These are phyloP conservation scores for Tricholoma sp. DNA, from an alignment of 768 basidiomycete genomes.

Conservation along the genomic window DNA sequence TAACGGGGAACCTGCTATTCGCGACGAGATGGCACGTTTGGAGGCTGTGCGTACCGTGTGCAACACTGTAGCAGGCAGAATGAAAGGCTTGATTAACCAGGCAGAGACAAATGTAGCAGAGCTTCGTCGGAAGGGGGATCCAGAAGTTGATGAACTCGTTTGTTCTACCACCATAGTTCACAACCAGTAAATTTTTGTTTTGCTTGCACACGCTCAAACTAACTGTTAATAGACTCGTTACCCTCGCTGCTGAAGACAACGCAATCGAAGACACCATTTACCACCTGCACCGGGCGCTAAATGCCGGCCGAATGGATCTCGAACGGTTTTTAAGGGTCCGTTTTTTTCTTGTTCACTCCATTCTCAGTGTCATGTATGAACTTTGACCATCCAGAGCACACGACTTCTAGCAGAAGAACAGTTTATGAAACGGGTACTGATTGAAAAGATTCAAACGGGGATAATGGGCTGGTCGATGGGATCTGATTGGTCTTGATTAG, in stretches of 20 bases:
- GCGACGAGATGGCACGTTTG: slow-evolving; percentile 92
- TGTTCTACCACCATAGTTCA: slow-evolving; percentile 95
- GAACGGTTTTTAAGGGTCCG: slow-evolving; percentile 89
- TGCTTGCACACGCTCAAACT: slow-evolving; percentile 7
- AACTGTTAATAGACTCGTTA: slow-evolving; percentile 61
- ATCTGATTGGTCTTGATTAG: slow-evolving; percentile 34
- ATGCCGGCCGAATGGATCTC: slow-evolving; percentile 86
- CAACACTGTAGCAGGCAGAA: slow-evolving; percentile 63
- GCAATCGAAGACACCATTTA: slow-evolving; percentile 98
- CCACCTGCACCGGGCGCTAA: slow-evolving; percentile 90
- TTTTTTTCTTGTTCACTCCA: slow-evolving; percentile 15
- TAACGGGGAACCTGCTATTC: slow-evolving; percentile 87
- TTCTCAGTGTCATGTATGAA: slow-evolving; percentile 7
- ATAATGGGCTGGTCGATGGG: slow-evolving; percentile 41
- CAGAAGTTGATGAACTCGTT: slow-evolving; percentile 93
- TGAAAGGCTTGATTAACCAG: slow-evolving; percentile 55
- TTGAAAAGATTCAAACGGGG: slow-evolving; percentile 78
- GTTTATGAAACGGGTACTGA: slow-evolving; percentile 92
- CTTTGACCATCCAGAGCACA: slow-evolving; percentile 49
- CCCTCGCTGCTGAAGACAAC: slow-evolving; percentile 98
- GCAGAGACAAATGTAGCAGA: slow-evolving; percentile 75
- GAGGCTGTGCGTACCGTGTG: slow-evolving; percentile 94
- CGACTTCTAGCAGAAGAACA: slow-evolving; percentile 91
- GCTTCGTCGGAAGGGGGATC: slow-evolving; percentile 78
- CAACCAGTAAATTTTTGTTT: slow-evolving; percentile 65